Percentiles rank a stretch among this genome's conserved stretches.
phyloP scores from a whole-genome alignment of 257 asterid genomes.

The Salvia splendens region DNA sequence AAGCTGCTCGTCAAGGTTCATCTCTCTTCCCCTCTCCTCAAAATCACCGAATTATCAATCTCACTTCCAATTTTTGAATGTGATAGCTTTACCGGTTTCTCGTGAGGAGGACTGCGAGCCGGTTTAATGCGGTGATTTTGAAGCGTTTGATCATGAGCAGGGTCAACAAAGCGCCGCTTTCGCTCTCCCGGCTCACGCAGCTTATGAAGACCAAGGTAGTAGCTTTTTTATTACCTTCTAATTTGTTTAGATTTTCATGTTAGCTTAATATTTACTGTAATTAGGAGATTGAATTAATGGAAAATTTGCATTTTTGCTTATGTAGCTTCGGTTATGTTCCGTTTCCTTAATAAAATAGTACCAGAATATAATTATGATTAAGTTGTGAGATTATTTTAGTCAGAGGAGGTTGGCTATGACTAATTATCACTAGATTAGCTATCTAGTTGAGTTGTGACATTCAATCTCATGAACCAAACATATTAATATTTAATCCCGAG shows the following conservation, averaged over 20 bases:
- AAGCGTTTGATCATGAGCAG: constrained; percentile 78
- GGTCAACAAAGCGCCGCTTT: constrained; percentile 65
- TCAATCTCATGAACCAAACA: too few relatives aligned
- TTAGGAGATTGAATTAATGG: background rate
- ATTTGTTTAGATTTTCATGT: background rate
- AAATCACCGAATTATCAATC: background rate
- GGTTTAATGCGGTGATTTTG: constrained; percentile 71
- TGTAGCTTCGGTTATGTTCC: too few relatives aligned
- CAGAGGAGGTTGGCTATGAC: too few relatives aligned
- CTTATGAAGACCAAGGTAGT: constrained; percentile 62
- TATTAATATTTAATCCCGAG: too few relatives aligned
- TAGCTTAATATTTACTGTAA: background rate
- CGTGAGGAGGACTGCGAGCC: constrained; percentile 72
- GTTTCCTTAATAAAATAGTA: too few relatives aligned
- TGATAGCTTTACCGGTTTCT: constrained; percentile 64
- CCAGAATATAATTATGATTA: too few relatives aligned
- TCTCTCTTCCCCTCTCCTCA: background rate
- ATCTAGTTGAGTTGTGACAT: too few relatives aligned
- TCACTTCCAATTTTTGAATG: constrained; percentile 14
- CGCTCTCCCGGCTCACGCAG: constrained; percentile 63
- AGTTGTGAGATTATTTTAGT: too few relatives aligned
- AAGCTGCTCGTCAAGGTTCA: constrained; percentile 73
- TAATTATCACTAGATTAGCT: too few relatives aligned
- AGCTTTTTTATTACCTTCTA: background rate
- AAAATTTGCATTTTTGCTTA: background rate